phyloP scores from a whole-genome alignment of 306 rosid genomes.

The Echinosophora koreensis region DNA sequence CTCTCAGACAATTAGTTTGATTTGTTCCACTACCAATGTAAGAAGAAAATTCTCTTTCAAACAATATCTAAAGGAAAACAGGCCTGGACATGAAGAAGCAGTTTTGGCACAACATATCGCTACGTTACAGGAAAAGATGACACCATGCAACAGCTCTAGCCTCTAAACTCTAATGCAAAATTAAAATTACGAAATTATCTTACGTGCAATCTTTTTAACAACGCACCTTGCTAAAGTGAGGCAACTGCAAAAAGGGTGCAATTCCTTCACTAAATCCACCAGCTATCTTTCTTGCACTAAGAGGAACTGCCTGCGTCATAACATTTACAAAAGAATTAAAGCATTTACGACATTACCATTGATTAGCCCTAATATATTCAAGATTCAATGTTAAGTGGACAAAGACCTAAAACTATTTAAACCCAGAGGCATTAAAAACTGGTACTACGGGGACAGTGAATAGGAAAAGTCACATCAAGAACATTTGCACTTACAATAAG shows the following conservation, averaged over 20 bases:
- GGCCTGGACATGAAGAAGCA: neutral
- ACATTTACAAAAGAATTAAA: neutral
- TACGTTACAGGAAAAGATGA: neutral
- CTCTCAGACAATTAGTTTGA: neutral
- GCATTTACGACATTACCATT: neutral
- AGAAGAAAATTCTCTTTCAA: neutral
- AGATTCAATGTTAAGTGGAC: neutral
- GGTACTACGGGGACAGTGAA: neutral
- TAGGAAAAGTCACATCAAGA: neutral
- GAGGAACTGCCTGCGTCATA: constrained; percentile 29
- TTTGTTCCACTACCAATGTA: neutral
- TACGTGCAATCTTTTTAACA: constrained; percentile 34
- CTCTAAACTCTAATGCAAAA: neutral
- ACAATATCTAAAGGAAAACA: neutral
- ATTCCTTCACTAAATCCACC: constrained; percentile 32
- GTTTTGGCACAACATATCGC: neutral
- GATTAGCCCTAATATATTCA: neutral
- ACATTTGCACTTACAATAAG: neutral
- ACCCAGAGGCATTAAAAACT: neutral
- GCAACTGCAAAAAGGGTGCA: constrained; percentile 35
- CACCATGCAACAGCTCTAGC: neutral
- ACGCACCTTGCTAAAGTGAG: constrained; percentile 23
- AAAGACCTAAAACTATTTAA: neutral
- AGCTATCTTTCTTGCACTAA: constrained; percentile 19
- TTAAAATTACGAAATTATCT: neutral